A percentile compares a stretch with the other conserved stretches of the same genome.
These are phyloP conservation scores for Syzygium aromaticum DNA, from an alignment of 345 rosid genomes.

Conservation along the genomic window DNA sequence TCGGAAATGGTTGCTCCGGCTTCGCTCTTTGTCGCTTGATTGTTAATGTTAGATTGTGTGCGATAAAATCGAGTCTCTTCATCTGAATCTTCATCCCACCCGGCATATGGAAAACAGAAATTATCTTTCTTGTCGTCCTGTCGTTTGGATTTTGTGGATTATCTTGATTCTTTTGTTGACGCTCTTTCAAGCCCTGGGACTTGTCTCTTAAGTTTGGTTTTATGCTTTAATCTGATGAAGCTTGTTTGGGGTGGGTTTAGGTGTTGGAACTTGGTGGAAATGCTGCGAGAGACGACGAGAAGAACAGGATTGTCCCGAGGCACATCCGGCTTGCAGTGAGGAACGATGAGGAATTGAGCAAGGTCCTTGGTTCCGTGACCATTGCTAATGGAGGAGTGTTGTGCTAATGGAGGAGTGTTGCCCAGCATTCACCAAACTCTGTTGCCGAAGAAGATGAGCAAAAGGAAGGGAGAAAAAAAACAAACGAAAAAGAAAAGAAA, in stretches of 20 bases:
- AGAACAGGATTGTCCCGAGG: constrained; percentile 54
- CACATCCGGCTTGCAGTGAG: constrained; percentile 70
- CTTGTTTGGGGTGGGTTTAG: constrained; percentile 3
- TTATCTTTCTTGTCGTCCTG: neutral
- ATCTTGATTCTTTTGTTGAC: neutral
- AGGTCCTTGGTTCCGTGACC: constrained; percentile 46
- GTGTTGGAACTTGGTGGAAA: constrained; percentile 68
- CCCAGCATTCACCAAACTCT: constrained; percentile 59
- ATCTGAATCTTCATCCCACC: neutral
- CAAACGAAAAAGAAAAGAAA: no score
- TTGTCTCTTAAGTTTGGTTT: neutral
- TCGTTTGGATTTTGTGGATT: neutral
- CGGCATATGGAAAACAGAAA: neutral
- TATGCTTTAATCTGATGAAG: no score
- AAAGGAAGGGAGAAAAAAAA: constrained; percentile 29
- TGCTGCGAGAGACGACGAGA: constrained; percentile 67
- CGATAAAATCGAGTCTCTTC: neutral
- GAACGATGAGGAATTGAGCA: constrained; percentile 61
- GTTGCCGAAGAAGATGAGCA: constrained; percentile 44
- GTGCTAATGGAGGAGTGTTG: constrained; percentile 45
- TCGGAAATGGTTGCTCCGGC: no score
- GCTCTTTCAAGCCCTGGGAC: neutral
- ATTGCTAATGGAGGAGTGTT: constrained; percentile 52
- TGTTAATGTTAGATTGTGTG: no score
- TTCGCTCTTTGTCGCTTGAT: no score